Evolutionary conservation across 2,329 filamentous ascomycete species (phyloP).

Genomic region (Diaporthe sp.): DNA sequence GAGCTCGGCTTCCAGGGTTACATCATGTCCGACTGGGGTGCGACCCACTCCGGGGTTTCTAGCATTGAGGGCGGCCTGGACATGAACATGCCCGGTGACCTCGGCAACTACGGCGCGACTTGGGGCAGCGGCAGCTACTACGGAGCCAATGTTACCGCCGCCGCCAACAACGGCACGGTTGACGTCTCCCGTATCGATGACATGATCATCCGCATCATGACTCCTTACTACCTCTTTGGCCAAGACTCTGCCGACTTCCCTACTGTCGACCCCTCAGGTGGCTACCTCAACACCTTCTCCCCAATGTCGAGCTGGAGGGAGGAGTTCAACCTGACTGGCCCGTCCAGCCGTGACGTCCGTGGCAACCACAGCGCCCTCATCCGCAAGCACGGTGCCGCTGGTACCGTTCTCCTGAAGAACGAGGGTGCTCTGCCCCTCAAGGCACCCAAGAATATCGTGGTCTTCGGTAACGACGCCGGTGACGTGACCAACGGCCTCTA

Average conservation of each 20-base stretch:
- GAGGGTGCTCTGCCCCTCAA: slow-evolving; percentile 71
- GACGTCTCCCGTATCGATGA: slow-evolving; percentile 57
- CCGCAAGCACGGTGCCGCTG: slow-evolving; percentile 67
- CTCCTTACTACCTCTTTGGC: slow-evolving; percentile 63
- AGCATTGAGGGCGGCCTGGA: slow-evolving; percentile 56
- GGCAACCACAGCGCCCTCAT: slow-evolving; percentile 69
- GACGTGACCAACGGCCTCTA: slow-evolving; percentile 76
- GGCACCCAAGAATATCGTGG: slow-evolving; percentile 67
- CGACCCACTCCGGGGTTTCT: slow-evolving; percentile 54
- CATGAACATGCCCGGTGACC: slow-evolving; percentile 61
- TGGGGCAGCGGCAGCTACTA: slow-evolving; percentile 56
- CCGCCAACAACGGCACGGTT: slow-evolving; percentile 63
- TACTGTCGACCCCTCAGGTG: slow-evolving; percentile 58
- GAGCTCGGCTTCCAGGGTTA: slow-evolving; percentile 85
- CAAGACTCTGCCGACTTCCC: slow-evolving; percentile 62
- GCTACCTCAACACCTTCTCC: slow-evolving; percentile 63
- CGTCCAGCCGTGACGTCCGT: slow-evolving; percentile 61
- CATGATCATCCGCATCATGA: slow-evolving; percentile 67
- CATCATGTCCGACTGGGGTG: slow-evolving; percentile 77
- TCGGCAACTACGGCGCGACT: slow-evolving; percentile 49
- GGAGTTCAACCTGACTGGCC: slow-evolving; percentile 57
- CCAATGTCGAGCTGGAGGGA: slow-evolving; percentile 61
- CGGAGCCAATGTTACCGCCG: slow-evolving; percentile 59
- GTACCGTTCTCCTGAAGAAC: slow-evolving; percentile 83
- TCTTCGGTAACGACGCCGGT: slow-evolving; percentile 72